Base-by-base conservation (phyloP, 2,329 filamentous ascomycete genomes). In the Colletotrichum sojae region DNA sequence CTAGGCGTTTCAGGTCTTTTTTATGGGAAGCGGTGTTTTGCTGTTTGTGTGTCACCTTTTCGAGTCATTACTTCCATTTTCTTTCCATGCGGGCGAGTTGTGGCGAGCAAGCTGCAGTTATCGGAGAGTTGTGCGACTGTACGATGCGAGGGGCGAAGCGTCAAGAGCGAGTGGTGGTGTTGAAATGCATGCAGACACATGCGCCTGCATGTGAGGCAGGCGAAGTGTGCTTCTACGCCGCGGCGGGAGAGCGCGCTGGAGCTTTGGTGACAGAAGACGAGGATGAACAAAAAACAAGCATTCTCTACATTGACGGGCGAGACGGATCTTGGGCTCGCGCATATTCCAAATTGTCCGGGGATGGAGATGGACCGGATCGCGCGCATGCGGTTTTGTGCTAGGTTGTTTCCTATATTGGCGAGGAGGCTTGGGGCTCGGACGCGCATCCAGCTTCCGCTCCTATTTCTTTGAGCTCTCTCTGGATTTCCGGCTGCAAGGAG, bases 1-100 rank as follows among this genome's bases (percentile, higher is more conserved):
- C 43, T 31, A 52, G 69, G 71, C 65, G 69, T 71, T 71, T 60
- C 40, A 58, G 63, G 43, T 59, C 27, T 57, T 51, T 51, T 53
- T 70, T 46, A 70, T 39, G 63, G 52, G 53, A 57, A 67, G 63
- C 64, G 67, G 67, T 68, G 58, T 71, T 71, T 67, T 62, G 25
- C 12, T 67, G 22, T 67, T 67, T 36, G 55, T 51, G 51, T 48
- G 16, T 22, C 31, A 46, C 27, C 10, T 36, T 49, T 25, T 56
- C 46, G 31, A 48, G n/a, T 58, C 36, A n/a, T 65, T 66, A 22
- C 63, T 49, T 20, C 22, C 46, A 18, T 57, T 22, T 36, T 61
- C 55, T 65, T 27, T 25, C 22, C 13, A 39, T 45, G 31, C 31
- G 31, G 53, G 46, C 49, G 43, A 60, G 39, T 58, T 25, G 43